Evolutionary conservation across 345 rosid genomes (phyloP).

Genomic region (Hypericum perforatum): DNA sequence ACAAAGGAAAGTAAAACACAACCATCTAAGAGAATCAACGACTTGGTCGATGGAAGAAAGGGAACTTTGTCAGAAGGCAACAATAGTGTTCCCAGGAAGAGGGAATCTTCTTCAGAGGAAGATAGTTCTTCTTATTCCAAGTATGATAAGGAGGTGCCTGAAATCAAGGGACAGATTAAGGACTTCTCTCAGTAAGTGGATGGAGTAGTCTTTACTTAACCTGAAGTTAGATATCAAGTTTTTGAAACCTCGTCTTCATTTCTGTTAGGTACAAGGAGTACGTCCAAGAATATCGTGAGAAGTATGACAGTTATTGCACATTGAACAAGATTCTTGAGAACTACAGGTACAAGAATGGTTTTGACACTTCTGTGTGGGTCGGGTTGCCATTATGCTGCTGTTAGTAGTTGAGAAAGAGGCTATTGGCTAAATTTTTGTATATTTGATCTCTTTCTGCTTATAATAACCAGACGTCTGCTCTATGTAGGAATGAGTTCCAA

Average conservation of each 20-base stretch:
- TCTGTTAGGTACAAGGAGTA: slow-evolving; percentile 61
- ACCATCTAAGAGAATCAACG: slow-evolving; percentile 21
- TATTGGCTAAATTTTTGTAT: slow-evolving; percentile 2
- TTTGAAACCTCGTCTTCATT: background rate
- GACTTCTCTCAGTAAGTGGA: slow-evolving; percentile 71
- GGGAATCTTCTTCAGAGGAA: slow-evolving; percentile 50
- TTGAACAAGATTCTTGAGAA: slow-evolving; percentile 61
- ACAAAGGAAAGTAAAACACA: slow-evolving; percentile 43
- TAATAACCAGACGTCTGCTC: slow-evolving; percentile 3
- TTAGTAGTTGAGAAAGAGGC: too few relatives aligned
- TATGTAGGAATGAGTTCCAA: slow-evolving; percentile 52
- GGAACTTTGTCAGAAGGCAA: slow-evolving; percentile 33
- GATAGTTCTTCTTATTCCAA: slow-evolving; percentile 53
- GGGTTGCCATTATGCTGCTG: background rate
- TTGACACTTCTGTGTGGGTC: background rate
- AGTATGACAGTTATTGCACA: slow-evolving; percentile 63
- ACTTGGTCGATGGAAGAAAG: slow-evolving; percentile 35
- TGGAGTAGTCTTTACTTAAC: slow-evolving; percentile 4
- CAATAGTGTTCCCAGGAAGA: slow-evolving; percentile 36
- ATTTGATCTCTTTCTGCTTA: background rate
- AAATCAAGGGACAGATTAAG: slow-evolving; percentile 62
- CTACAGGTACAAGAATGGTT: slow-evolving; percentile 45
- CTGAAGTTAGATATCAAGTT: slow-evolving; percentile 1
- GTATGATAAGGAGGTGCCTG: slow-evolving; percentile 75
- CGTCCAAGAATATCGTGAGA: slow-evolving; percentile 64